Base-by-base conservation (phyloP, 2,329 filamentous ascomycete genomes). In the Botrytis deweyae region DNA sequence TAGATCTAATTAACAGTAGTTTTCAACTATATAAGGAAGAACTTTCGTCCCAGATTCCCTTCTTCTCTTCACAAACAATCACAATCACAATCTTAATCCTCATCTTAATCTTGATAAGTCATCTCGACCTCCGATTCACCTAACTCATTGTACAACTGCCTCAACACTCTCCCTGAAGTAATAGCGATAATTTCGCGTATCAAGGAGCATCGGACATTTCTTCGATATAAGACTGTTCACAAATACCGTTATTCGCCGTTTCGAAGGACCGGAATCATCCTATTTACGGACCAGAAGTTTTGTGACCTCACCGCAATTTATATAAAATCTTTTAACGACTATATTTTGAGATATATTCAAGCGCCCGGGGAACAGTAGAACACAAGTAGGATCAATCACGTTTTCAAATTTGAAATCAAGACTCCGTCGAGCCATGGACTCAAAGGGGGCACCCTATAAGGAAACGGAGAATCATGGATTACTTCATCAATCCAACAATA, bases 1-100 rank as follows among this genome's bases (percentile, higher is more conserved):
- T 25, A 3, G 22, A 0, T 52, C 9, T 52, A 52, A 4, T 5
- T 5, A n/a, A n/a, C 14, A 3, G 0, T n/a, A 3, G 1, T 29
- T 33, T 59, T 33, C 4, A 33, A 33, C 55, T 59, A 18, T 59
- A 59, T 59, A 33, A 59, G 25, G 6, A 33, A 20, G n/a, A 18
- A 4, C 8, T 22, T 7, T 33, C n/a, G 16, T 18, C 52, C 6
- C 18, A 4, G 3, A 33, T 29, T 58, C 2, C 6, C n/a, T 22
- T 46, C 1, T 58, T 58, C 25, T 58, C n/a, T 58, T 16, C n/a
- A 16, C 4, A 25, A 25, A 9, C 6, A n/a, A 14, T 20, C 3
- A 52, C 4, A 18, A 4, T 33, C 14, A 33, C 29, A 33, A 59
- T 20, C 7, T 33, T 14, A 52, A 59, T 4, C 29, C 12, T 10